Base-by-base conservation (phyloP, 2,329 filamentous ascomycete genomes). In the Fusarium fracticaudum region DNA sequence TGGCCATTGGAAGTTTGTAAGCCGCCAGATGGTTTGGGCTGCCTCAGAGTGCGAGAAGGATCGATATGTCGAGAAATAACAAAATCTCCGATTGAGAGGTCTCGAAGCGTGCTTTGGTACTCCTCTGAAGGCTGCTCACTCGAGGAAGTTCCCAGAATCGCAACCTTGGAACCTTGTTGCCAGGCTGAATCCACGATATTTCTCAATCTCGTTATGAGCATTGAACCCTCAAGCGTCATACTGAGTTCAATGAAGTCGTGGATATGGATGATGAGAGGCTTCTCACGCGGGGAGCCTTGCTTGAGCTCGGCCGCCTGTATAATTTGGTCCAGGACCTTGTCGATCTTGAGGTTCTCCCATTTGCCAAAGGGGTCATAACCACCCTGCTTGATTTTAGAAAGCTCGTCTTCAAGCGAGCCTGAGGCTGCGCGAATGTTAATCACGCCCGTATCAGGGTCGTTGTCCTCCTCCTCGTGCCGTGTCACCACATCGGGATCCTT, bases 231-330 rank as follows among this genome's bases (percentile, higher is more conserved):
- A 11, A 88, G 81, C 2, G 93, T 91, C 78, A 89, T 88, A 76
- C 88, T 90, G 14, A 99, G 86, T 72, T 97, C 94, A 60, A 93
- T 91, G 78, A 94, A 93, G 80, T 98, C 94, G 79, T 93, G 90
- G 18, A 98, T 84, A 76, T 94, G 94, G 44, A 97, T 86, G 66
- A 98, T 91, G 13, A 95, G 87, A 31, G 86, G 87, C 29, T 80
- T 86, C 79, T 77, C 79, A 76, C 79, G 77, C 12, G 73, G 53
- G 35, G 74, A 69, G 11, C 80, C 75, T 26, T 80, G 73, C 64
- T 82, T 84, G 26, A 79, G 64, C 33, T 87, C 83, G 8, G 86
- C 84, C 6, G 87, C 84, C 50, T 83, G 82, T 33, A 91, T 82
- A n/a, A 93, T 81, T 53, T 87, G 84, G 53, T 91, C 88, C 47